Conservation (phyloP, 2,329 filamentous ascomycete genomes). For the Claviceps capensis region DNA sequence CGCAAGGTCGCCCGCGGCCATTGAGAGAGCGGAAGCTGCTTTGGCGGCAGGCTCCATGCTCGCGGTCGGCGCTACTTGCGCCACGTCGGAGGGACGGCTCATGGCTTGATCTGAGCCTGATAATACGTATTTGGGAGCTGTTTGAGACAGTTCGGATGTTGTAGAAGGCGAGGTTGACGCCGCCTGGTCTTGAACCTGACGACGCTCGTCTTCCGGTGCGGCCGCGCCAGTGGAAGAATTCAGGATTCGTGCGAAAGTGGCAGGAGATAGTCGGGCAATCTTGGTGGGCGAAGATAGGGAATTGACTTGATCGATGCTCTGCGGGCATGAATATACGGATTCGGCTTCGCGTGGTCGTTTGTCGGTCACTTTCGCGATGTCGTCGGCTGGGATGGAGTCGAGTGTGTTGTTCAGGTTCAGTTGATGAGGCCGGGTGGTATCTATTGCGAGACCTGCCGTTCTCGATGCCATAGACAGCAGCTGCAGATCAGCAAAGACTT, state of each 20-base stretch:
- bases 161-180: slow-evolving; percentile 26
- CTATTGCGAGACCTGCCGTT: slow-evolving; percentile 37
- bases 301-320: slow-evolving; percentile 16
- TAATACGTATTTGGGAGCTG: slow-evolving; percentile 39
- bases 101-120: slow-evolving; percentile 37
- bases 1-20: slow-evolving; percentile 18
- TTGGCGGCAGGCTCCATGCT: slow-evolving; percentile 29
- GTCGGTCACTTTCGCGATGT: slow-evolving; percentile 22
- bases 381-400: slow-evolving; percentile 24
- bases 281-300: slow-evolving; percentile 38
- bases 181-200: slow-evolving; percentile 24
- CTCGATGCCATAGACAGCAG: slow-evolving; percentile 36
- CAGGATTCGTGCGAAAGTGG: slow-evolving; percentile 28
- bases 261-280: slow-evolving; percentile 34
- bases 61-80: slow-evolving; percentile 29
- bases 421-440: slow-evolving; percentile 29
- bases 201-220: slow-evolving; percentile 39
- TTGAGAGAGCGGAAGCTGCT: slow-evolving; percentile 18
- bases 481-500: background rate
- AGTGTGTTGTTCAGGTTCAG: slow-evolving; percentile 21
- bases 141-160: slow-evolving; percentile 41
- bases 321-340: slow-evolving; percentile 24
- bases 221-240: slow-evolving; percentile 38
- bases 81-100: slow-evolving; percentile 41
- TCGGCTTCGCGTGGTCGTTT: slow-evolving; percentile 36